Percentiles rank a stretch among this genome's conserved stretches.
Evolutionary conservation across 2,329 filamentous ascomycete species (phyloP).

Genomic region (Grosmannia penicillata): DNA sequence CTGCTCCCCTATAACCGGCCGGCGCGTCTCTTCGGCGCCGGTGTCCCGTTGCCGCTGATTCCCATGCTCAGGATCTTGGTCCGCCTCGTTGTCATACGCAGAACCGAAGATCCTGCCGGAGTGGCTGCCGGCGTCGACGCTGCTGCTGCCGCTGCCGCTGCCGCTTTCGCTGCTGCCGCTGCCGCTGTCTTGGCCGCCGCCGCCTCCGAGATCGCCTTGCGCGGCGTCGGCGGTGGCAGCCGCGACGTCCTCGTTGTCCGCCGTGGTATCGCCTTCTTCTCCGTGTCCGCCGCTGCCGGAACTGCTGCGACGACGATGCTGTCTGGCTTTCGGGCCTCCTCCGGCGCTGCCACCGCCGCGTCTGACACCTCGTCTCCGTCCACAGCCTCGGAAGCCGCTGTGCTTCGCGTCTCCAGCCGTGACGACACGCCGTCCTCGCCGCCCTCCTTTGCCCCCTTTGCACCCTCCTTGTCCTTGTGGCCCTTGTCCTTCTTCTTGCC

Average conservation of each 20-base stretch:
- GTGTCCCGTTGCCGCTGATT: slow-evolving; percentile 11
- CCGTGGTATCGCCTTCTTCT: slow-evolving; percentile 4
- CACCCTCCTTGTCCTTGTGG: neutral
- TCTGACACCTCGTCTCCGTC: too few species aligned
- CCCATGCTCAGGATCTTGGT: slow-evolving; percentile 9
- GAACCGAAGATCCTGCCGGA: neutral
- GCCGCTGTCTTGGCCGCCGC: slow-evolving; percentile 1
- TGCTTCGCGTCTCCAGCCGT: too few species aligned
- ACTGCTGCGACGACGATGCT: too few species aligned
- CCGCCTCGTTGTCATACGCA: slow-evolving; percentile 8
- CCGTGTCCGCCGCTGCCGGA: neutral
- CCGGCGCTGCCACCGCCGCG: too few species aligned
- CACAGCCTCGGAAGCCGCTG: too few species aligned
- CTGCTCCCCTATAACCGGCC: too few species aligned
- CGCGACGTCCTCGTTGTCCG: slow-evolving; percentile 8
- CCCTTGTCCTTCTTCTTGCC: neutral
- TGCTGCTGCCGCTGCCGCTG: neutral
- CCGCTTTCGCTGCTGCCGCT: neutral
- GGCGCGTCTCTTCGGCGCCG: slow-evolving; percentile 10
- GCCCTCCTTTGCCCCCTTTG: neutral
- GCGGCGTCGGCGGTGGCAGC: slow-evolving; percentile 10
- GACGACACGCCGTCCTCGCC: neutral
- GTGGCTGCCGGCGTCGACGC: neutral
- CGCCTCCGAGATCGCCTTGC: slow-evolving; percentile 6
- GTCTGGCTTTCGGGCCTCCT: too few species aligned